Conservation (phyloP, 805 yeast genomes). For the Wickerhamiella lipophila region DNA sequence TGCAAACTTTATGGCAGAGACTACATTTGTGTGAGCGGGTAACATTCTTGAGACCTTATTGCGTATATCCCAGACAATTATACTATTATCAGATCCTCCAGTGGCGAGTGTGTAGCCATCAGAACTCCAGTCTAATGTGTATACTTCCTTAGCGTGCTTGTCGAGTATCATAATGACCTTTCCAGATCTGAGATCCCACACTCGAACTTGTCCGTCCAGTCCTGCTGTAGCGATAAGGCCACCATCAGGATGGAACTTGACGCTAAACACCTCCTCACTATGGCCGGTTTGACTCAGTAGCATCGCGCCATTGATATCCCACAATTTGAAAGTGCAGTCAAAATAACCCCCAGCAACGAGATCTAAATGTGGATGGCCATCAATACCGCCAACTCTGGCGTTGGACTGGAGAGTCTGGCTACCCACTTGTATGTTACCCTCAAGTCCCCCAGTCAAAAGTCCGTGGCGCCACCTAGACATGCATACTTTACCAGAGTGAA, state of each 20-base stretch:
- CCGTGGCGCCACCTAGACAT: slow-evolving; percentile 52
- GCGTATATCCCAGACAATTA: slow-evolving; percentile 81
- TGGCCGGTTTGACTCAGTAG: slow-evolving; percentile 78
- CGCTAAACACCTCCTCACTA: slow-evolving; percentile 50
- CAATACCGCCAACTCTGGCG: slow-evolving; percentile 45
- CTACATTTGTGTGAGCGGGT: slow-evolving; percentile 62
- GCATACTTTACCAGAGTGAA: slow-evolving; percentile 56
- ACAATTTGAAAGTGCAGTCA: slow-evolving; percentile 78
- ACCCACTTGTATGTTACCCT: slow-evolving; percentile 49
- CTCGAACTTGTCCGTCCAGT: slow-evolving; percentile 51
- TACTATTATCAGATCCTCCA: slow-evolving; percentile 70
- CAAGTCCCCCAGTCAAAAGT: slow-evolving; percentile 38
- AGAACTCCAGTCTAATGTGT: slow-evolving; percentile 58
- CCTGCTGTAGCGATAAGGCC: slow-evolving; percentile 66
- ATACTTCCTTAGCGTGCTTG: slow-evolving; percentile 63
- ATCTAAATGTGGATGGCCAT: slow-evolving; percentile 51
- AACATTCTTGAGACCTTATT: slow-evolving; percentile 36
- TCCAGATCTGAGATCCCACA: slow-evolving; percentile 87
- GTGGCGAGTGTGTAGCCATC: slow-evolving; percentile 68
- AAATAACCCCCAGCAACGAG: slow-evolving; percentile 59
- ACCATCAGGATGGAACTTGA: slow-evolving; percentile 54
- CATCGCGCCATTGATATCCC: slow-evolving; percentile 51
- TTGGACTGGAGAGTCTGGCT: slow-evolving; percentile 53
- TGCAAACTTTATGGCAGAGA: slow-evolving; percentile 51
- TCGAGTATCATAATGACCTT: slow-evolving; percentile 42